Base-by-base conservation (phyloP, 306 rosid genomes). In the Vigna angularis region DNA sequence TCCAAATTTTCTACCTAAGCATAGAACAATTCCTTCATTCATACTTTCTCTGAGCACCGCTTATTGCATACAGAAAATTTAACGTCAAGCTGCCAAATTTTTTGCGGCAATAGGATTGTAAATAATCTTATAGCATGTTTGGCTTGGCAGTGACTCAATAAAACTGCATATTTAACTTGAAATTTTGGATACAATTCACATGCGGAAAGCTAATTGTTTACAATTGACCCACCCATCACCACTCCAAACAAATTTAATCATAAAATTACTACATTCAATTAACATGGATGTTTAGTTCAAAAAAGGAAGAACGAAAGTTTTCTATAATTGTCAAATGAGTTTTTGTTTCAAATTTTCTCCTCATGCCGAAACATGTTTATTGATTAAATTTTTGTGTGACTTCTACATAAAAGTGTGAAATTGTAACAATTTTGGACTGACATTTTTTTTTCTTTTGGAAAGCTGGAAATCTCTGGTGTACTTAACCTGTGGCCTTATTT, bases 181-280 rank as follows among this genome's bases (percentile, higher is more conserved):
- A 10, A 44, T 10, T 10, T 9, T 7, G 49, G 47, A 44, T 2
- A 4, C 49, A 44, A 9, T 44, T 9, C 13, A 44, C 11, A 3
- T 44, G 15, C 13, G 3, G 47, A 42, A 42, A 42, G 13, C 47
- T 42, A 42, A 42, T 9, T 13, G 14, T 44, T 11, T 10, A 11
- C 15, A 11, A 2, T 44, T 44, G 49, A 11, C 49, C 49, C 49
- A 9, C 49, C 49, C 49, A 9, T 13, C 14, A 10, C 49, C 49
- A 44, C 14, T 11, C 49, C 49, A 44, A 44, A 44, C 50, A 45
- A 13, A 11, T 11, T 45, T 64, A n/a, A 17, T 70, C 22, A 34
- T 74, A 75, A 20, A 59, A 51, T 44, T 70, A 20, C 63, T 75
- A 63, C 26, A 75, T 58, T 44, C 55, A 28, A 65, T 51, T 76